Conservation (phyloP, 768 basidiomycete species). For the Leccinellum albellum region DNA sequence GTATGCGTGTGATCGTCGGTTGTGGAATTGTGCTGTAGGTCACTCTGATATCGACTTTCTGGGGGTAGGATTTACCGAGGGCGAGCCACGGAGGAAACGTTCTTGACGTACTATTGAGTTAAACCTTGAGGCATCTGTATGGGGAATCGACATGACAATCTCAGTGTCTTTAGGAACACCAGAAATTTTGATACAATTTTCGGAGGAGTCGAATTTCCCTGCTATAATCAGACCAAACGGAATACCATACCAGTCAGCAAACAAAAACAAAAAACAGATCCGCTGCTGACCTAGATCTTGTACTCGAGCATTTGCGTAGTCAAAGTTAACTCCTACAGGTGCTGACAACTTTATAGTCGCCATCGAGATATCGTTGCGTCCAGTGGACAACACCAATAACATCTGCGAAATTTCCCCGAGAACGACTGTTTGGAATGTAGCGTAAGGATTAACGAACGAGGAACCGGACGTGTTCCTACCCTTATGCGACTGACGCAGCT, state of each 20-base stretch:
- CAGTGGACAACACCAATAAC: constrained; percentile 56
- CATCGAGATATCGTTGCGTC: constrained; percentile 61
- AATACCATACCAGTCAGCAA: not conserved
- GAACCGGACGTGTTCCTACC: constrained; percentile 20
- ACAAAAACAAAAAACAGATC: constrained; percentile 15
- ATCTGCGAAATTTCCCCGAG: constrained; percentile 57
- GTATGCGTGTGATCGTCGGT: constrained; percentile 47
- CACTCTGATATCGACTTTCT: constrained; percentile 69
- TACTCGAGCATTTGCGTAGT: constrained; percentile 38
- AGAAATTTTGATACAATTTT: constrained; percentile 42
- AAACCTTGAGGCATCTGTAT: constrained; percentile 61
- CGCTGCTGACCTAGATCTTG: constrained; percentile 32
- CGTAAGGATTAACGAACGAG: constrained; percentile 9
- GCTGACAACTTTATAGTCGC: constrained; percentile 53
- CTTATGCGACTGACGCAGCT: constrained; percentile 52
- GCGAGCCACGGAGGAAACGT: not conserved
- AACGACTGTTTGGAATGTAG: constrained; percentile 45
- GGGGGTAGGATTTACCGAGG: constrained; percentile 1
- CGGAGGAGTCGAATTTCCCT: constrained; percentile 35
- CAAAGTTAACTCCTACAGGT: constrained; percentile 51
- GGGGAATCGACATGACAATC: constrained; percentile 55
- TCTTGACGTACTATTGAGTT: constrained; percentile 52
- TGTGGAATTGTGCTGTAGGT: constrained; percentile 63
- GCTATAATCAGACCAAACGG: constrained; percentile 15
- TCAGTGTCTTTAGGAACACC: constrained; percentile 46